Conservation (phyloP, 2,329 filamentous ascomycete genomes). For the Phialophora tarda region DNA sequence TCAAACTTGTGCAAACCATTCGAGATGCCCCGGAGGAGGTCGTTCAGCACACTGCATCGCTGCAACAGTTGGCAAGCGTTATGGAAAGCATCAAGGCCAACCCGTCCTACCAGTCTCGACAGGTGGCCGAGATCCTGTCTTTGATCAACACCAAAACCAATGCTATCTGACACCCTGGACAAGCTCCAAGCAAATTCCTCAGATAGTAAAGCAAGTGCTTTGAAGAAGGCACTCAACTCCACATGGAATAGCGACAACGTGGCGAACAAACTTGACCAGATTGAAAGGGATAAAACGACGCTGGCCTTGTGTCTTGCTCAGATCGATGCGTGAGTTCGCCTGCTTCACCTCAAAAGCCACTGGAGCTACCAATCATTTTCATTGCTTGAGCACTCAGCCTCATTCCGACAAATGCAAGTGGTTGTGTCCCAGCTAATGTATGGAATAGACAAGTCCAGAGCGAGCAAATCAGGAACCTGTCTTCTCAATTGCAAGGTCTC, state of each 20-base stretch:
- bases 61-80: neutral
- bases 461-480: neutral
- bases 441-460: neutral
- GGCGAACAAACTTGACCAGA: conserved; percentile 5
- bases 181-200: neutral
- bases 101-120: conserved; percentile 8
- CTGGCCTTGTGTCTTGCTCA: conserved; percentile 9
- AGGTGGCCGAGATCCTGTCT: conserved; percentile 2
- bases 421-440: neutral
- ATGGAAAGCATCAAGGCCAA: conserved; percentile 7
- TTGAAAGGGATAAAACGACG: conserved; percentile 11
- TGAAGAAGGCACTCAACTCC: conserved; percentile 2
- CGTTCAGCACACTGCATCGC: neutral
- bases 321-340: conserved; percentile 11
- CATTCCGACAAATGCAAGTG: neutral
- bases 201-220: neutral
- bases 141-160: conserved; percentile 1
- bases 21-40: neutral
- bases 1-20: conserved; percentile 3
- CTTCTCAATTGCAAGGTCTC: neutral
- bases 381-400: neutral
- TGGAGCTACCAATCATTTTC: neutral
- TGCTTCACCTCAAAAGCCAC: neutral
- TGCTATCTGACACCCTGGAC: neutral
- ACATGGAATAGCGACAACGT: conserved; percentile 6